Evolutionary conservation across 2,329 filamentous ascomycete genomes (phyloP).

Genomic region (Fusarium sp.): DNA sequence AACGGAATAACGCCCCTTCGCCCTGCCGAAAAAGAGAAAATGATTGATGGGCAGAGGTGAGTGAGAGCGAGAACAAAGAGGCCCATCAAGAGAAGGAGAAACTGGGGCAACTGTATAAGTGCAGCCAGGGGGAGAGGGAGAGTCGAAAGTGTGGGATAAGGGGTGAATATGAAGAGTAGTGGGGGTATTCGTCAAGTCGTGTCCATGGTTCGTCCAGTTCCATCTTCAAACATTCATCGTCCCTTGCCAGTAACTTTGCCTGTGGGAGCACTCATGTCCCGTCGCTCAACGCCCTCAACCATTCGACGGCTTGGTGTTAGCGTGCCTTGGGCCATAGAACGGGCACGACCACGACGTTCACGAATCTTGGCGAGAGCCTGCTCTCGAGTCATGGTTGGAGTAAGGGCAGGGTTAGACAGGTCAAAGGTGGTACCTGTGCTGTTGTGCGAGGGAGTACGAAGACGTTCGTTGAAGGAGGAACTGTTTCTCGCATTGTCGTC

Average conservation of each 20-base stretch:
- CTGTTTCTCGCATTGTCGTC: slow-evolving; percentile 57
- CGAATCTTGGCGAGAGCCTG: slow-evolving; percentile 81
- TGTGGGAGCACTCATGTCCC: slow-evolving; percentile 64
- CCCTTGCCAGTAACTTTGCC: slow-evolving; percentile 48
- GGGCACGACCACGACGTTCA: slow-evolving; percentile 77
- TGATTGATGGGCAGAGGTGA: slow-evolving; percentile 25
- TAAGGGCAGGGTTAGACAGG: slow-evolving; percentile 69
- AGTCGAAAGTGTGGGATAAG: not conserved
- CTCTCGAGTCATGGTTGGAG: slow-evolving; percentile 77
- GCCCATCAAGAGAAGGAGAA: slow-evolving; percentile 25
- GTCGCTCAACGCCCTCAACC: slow-evolving; percentile 62
- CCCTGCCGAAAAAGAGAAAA: slow-evolving; percentile 39
- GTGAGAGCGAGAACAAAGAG: slow-evolving; percentile 7
- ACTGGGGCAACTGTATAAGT: slow-evolving; percentile 25
- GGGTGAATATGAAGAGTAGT: slow-evolving; percentile 22
- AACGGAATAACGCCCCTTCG: slow-evolving; percentile 46
- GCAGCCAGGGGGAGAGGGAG: slow-evolving; percentile 11
- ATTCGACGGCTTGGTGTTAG: slow-evolving; percentile 70
- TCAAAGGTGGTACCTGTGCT: slow-evolving; percentile 62
- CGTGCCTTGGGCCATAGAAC: slow-evolving; percentile 74
- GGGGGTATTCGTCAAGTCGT: slow-evolving; percentile 44
- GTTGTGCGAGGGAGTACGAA: slow-evolving; percentile 60
- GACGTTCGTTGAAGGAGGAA: slow-evolving; percentile 60
- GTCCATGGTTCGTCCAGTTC: slow-evolving; percentile 29
- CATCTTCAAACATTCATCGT: slow-evolving; percentile 20